Conservation (phyloP, 2,329 filamentous ascomycete species). For the Aureobasidium pullulans region DNA sequence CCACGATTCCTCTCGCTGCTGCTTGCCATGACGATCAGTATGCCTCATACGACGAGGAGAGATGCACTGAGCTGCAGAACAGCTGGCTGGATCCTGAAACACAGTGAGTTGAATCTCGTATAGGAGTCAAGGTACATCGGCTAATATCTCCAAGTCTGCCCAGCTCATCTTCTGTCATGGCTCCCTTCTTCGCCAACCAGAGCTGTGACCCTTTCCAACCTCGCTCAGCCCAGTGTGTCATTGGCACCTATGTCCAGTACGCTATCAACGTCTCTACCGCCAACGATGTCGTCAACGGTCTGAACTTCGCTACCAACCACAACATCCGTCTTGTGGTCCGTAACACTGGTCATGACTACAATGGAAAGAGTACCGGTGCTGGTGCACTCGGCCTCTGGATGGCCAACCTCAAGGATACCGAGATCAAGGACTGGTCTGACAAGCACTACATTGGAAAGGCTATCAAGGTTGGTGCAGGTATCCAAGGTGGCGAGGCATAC, state of each 20-base stretch:
- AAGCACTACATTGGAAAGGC: slow-evolving; percentile 43
- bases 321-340: slow-evolving; percentile 45
- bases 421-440: slow-evolving; percentile 35
- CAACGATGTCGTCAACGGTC: slow-evolving; percentile 20
- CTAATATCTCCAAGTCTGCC: slow-evolving; percentile 23
- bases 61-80: slow-evolving; percentile 35
- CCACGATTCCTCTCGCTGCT: slow-evolving; percentile 45
- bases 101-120: slow-evolving; percentile 25
- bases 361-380: slow-evolving; percentile 55
- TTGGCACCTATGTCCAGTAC: slow-evolving; percentile 38
- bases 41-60: slow-evolving; percentile 36
- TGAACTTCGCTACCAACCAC: slow-evolving; percentile 37
- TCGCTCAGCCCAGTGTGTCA: slow-evolving; percentile 28
- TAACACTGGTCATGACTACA: slow-evolving; percentile 38
- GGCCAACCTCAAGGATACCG: slow-evolving; percentile 45
- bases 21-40: slow-evolving; percentile 42
- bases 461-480: slow-evolving; percentile 49
- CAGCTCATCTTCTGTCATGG: slow-evolving; percentile 11
- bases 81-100: slow-evolving; percentile 39
- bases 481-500: slow-evolving; percentile 45
- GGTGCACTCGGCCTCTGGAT: slow-evolving; percentile 53
- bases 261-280: slow-evolving; percentile 24
- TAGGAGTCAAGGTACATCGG: too few relatives aligned
- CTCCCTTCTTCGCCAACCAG: slow-evolving; percentile 31
- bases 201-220: slow-evolving; percentile 36